Conservation (phyloP, 495 filamentous ascomycete genomes). For the Penicillium paradoxum region DNA sequence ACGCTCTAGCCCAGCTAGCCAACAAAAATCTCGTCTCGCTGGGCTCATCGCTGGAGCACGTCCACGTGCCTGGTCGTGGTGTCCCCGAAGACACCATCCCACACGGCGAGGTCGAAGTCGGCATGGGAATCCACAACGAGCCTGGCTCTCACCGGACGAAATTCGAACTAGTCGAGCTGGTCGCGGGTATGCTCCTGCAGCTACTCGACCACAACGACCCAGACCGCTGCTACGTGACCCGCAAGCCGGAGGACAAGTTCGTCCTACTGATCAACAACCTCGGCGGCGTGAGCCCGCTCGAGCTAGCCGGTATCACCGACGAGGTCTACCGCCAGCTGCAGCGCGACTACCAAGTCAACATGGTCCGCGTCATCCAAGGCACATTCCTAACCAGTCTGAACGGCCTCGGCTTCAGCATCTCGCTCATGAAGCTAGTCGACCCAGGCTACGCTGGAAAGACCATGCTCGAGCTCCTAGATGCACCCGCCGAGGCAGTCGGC, state of each 20-base stretch:
- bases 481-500: conserved; percentile 76
- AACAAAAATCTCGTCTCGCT: conserved; percentile 78
- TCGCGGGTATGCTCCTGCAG: conserved; percentile 74
- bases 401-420: conserved; percentile 86
- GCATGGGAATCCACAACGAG: conserved; percentile 99
- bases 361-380: conserved; percentile 57
- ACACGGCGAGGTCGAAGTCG: conserved; percentile 78
- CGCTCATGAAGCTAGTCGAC: conserved; percentile 73
- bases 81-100: conserved; percentile 52
- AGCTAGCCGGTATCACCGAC: conserved; percentile 83
- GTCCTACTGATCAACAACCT: conserved; percentile 91
- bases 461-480: conserved; percentile 84
- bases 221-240: conserved; percentile 74
- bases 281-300: conserved; percentile 83
- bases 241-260: conserved; percentile 55
- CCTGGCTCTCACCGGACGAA: conserved; percentile 70
- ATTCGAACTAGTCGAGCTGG: conserved; percentile 62
- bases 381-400: conserved; percentile 82
- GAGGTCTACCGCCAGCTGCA: conserved; percentile 79
- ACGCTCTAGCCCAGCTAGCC: conserved; percentile 62
- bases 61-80: conserved; percentile 82
- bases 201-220: conserved; percentile 72
- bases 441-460: conserved; percentile 72
- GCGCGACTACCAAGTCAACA: conserved; percentile 63
- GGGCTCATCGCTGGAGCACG: conserved; percentile 81